These are phyloP conservation scores for Cyamopsis tetragonoloba DNA, from an alignment of 306 rosid species.

Conservation along the genomic window DNA sequence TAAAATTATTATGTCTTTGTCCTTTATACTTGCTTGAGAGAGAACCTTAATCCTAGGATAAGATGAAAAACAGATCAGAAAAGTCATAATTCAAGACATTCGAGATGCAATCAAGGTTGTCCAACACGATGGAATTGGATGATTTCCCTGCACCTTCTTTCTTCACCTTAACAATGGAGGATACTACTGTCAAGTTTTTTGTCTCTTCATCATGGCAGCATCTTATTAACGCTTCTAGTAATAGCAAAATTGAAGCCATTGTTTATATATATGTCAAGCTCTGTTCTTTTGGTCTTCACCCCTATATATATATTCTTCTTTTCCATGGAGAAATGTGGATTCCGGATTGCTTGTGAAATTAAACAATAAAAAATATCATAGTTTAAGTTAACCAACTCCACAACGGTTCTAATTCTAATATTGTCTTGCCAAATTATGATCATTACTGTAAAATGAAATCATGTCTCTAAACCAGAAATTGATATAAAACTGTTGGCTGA, in stretches of 20 bases:
- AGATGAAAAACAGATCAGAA: background rate
- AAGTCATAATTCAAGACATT: constrained; percentile 24
- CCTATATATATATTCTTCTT: background rate
- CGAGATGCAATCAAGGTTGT: constrained; percentile 23
- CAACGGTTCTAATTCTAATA: background rate
- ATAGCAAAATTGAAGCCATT: constrained; percentile 49
- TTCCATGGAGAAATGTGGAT: background rate
- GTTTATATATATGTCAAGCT: background rate
- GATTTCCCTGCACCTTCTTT: constrained; percentile 12
- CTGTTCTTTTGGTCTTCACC: background rate
- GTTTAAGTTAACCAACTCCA: background rate
- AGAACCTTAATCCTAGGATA: too few species aligned
- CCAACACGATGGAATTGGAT: constrained; percentile 1
- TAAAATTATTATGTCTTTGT: too few species aligned
- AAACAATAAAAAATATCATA: background rate
- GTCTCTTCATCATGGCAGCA: constrained; percentile 22
- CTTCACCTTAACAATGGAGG: background rate
- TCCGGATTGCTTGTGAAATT: constrained; percentile 6
- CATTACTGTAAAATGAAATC: background rate
- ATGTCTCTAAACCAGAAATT: background rate
- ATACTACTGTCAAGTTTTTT: background rate
- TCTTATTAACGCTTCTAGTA: constrained; percentile 37
- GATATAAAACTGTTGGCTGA: background rate
- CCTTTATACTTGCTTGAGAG: too few species aligned
- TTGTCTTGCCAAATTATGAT: constrained; percentile 15